phyloP scores from a whole-genome alignment of 768 basidiomycete species.

The Kondoa malvinella region DNA sequence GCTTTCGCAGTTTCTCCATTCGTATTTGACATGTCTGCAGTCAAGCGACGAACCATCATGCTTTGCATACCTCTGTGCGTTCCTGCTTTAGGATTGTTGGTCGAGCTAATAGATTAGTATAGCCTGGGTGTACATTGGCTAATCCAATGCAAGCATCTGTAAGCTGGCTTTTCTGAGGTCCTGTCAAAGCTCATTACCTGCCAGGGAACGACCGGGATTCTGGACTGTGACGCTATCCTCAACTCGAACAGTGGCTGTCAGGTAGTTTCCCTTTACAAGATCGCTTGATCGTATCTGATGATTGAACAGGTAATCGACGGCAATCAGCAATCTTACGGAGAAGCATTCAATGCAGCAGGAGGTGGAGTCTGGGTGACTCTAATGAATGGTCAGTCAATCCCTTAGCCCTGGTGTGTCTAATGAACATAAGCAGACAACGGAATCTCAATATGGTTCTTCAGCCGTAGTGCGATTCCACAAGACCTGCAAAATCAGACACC shows the following conservation, averaged over 20 bases:
- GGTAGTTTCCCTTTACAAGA: not conserved
- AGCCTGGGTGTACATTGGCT: not conserved
- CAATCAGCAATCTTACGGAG: not conserved
- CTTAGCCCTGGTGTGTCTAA: not conserved
- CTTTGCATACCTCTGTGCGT: not conserved
- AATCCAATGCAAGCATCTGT: not conserved
- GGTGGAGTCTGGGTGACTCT: not conserved
- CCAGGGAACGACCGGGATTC: not conserved
- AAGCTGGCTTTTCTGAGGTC: not conserved
- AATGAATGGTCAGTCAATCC: not conserved
- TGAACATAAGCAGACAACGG: not conserved
- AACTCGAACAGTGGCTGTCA: not conserved
- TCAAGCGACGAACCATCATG: not conserved
- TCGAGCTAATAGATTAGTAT: not conserved
- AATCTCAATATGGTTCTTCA: not conserved
- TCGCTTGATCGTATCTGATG: not conserved
- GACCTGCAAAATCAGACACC: not conserved
- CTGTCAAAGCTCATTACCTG: not conserved
- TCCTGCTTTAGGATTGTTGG: not conserved
- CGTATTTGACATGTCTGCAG: too few relatives aligned
- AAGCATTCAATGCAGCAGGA: conserved; percentile 1
- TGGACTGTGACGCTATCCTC: not conserved
- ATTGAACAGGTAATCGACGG: not conserved
- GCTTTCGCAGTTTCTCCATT: too few relatives aligned
- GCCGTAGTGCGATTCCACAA: not conserved